A percentile compares a stretch with the other conserved stretches of the same genome.
Conservation (phyloP, 768 basidiomycete genomes). For the Lenzites betulinus region DNA sequence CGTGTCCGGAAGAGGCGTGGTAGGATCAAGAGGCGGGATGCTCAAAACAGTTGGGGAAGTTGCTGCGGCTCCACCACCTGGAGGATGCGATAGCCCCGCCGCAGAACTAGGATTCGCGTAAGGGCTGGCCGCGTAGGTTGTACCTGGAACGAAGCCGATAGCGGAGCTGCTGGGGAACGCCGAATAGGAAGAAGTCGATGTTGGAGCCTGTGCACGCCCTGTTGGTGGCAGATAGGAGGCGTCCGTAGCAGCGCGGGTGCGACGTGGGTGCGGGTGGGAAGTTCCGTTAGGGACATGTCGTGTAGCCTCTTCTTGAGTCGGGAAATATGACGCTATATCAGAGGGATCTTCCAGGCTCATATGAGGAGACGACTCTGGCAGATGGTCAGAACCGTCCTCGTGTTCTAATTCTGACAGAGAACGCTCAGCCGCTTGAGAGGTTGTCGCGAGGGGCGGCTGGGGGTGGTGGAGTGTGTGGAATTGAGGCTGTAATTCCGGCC, state of each 20-base stretch:
- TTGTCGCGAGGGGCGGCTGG: background rate
- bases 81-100: conserved; percentile 1
- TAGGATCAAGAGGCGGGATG: conserved; percentile 65
- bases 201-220: background rate
- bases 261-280: background rate
- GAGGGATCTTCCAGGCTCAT: conserved; percentile 10
- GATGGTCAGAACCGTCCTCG: background rate
- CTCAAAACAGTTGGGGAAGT: conserved; percentile 28
- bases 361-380: conserved; percentile 26
- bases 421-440: background rate
- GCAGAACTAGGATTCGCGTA: background rate
- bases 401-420: background rate
- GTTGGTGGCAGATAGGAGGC: conserved; percentile 2
- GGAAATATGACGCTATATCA: conserved; percentile 39
- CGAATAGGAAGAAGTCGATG: background rate
- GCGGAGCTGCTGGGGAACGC: background rate
- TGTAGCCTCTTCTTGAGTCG: conserved; percentile 29
- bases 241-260: conserved; percentile 10
- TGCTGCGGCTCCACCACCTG: background rate
- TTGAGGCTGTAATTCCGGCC: conserved; percentile 34
- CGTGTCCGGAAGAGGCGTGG: conserved; percentile 64
- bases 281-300: no score
- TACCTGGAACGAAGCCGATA: background rate
- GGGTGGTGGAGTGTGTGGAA: background rate
- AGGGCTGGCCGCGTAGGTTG: background rate